Base-by-base conservation (phyloP, 331 rosid species). In the Acacia pycnantha region DNA sequence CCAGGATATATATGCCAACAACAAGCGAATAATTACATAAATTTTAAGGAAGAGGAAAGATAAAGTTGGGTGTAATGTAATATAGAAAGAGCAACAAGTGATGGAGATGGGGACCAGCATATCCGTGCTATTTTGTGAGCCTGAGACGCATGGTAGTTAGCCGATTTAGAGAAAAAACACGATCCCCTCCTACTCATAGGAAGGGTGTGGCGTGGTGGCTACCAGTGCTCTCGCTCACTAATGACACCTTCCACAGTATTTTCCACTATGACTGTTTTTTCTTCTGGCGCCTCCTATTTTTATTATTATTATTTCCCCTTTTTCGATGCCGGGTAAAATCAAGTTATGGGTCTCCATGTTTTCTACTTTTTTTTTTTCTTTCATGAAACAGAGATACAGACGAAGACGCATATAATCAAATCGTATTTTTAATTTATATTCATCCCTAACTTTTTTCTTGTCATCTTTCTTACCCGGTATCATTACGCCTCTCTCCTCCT, bases 41-140 rank as follows among this genome's bases (percentile, higher is more conserved):
- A 75, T 69, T 75, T 86, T 56, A 82, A 83, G 78, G 68, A 37
- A 35, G 13, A 19, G 6, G 73, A 67, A 35, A 67, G 15, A 44
- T 13, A 41, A 43, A 41, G 53, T 59, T 59, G 54, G 54, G 54
- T 69, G 50, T 33, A 33, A 67, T 22, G 73, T 19, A 10, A 59
- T 16, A 53, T 16, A 54, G 74, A 72, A 69, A 71, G 81, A 74
- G 61, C 66, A 48, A 11, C 21, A 66, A 51, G 58, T 16, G 29
- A 82, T 51, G 81, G 81, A 79, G 83, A 62, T 87, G 90, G 90
- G 90, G 90, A 91, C 95, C 90, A 89, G 85, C 78, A 84, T 73
- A 85, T 82, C 80, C 80, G 86, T 89, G 88, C 81, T 85, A 89
- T 74, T 76, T 84, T 44, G 87, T 88, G 94, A 93, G 86, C 85